phyloP scores from a whole-genome alignment of 148 eudicot genomes.

The Fagopyrum esculentum region DNA sequence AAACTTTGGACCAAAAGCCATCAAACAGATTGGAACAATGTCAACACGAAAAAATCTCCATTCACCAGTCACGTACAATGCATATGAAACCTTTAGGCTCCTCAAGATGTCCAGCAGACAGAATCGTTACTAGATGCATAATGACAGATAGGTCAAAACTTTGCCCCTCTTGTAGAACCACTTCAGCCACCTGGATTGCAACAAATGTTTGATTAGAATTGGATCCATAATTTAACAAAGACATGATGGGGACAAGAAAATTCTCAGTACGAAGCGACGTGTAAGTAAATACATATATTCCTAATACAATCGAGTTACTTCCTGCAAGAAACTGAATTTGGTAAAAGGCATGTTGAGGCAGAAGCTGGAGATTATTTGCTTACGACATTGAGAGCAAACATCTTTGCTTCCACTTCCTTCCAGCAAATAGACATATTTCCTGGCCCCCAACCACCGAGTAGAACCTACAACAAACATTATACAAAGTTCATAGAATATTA shows the following conservation, averaged over 20 bases:
- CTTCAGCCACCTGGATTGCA: constrained; percentile 76
- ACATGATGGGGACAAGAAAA: background rate
- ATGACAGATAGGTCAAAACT: constrained; percentile 51
- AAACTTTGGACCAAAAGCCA: background rate
- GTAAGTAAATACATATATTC: background rate
- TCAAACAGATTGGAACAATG: background rate
- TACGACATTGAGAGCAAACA: constrained; percentile 88
- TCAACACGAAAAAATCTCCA: background rate
- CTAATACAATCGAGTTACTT: background rate
- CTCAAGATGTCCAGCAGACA: constrained; percentile 44
- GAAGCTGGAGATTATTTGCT: constrained; percentile 22
- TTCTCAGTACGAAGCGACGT: background rate
- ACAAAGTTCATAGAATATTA: background rate
- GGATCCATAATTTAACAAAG: background rate
- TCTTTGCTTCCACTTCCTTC: constrained; percentile 85
- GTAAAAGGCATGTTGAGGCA: background rate
- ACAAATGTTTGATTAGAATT: background rate
- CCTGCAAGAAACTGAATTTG: background rate
- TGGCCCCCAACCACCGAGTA: constrained; percentile 55
- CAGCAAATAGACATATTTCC: constrained; percentile 57
- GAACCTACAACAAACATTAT: constrained; percentile 37
- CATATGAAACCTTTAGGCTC: constrained; percentile 73
- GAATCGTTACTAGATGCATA: constrained; percentile 62
- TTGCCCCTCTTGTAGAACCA: constrained; percentile 55
- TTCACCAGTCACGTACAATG: constrained; percentile 46